A percentile compares a stretch with the other conserved stretches of the same genome.
Conservation (phyloP, 768 basidiomycete species). For the Lentinula edodes region DNA sequence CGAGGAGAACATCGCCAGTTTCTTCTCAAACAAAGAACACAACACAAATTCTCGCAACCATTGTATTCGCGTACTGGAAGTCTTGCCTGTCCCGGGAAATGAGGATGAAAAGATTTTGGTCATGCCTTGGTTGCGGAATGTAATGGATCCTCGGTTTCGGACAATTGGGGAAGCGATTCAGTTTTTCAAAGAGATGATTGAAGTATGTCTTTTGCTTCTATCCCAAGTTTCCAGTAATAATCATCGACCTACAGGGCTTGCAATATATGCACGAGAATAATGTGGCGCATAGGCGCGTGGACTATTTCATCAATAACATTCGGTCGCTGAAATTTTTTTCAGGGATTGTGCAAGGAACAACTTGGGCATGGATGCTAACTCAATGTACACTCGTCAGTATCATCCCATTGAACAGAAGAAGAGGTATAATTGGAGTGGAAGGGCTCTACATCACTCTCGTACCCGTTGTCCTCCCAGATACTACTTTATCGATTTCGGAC, state of each 20-base stretch:
- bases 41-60: constrained; percentile 20
- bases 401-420: background rate
- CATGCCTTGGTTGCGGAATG: constrained; percentile 19
- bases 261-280: constrained; percentile 25
- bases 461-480: constrained; percentile 27
- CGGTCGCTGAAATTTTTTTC: background rate
- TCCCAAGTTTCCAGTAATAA: background rate
- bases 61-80: constrained; percentile 21
- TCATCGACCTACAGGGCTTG: constrained; percentile 17
- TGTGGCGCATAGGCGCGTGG: constrained; percentile 18
- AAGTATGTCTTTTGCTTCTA: constrained; percentile 14
- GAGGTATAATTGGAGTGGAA: background rate
- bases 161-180: constrained; percentile 26
- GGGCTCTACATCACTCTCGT: constrained; percentile 15
- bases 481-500: constrained; percentile 34
- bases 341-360: background rate
- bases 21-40: constrained; percentile 14
- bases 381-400: background rate
- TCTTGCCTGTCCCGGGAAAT: constrained; percentile 14
- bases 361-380: background rate
- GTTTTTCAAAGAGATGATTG: constrained; percentile 23
- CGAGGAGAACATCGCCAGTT: constrained; percentile 13
- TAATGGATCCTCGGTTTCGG: constrained; percentile 16
- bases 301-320: background rate
- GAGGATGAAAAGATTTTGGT: constrained; percentile 16